Base-by-base conservation (phyloP, 2,329 filamentous ascomycete genomes). In the Cercospora beticola region DNA sequence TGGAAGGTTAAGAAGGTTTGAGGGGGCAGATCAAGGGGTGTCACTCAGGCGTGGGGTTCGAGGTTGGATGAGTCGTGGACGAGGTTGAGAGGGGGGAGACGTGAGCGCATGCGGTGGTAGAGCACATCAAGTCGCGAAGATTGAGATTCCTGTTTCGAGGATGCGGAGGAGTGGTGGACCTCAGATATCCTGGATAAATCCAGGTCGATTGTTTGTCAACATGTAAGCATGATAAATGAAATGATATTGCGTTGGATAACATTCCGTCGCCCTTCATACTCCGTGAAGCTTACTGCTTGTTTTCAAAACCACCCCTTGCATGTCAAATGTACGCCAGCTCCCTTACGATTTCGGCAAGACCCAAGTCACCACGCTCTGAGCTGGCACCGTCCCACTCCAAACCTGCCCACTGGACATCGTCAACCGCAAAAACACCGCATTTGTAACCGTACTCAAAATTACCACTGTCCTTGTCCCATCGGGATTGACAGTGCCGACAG, bases 391-490 rank as follows among this genome's bases (percentile, higher is more conserved):
- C 1, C 71, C 71, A 56, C 70, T 71, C 70, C 70, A 73, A 5
- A 30, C 57, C 67, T 68, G 52, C 0, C 71, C 71, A 28, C 70
- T 70, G 2, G 40, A 64, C 16, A 67, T 71, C 4, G 67, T 71
- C 36, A 72, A 30, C n/a, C 58, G 64, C 52, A 72, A n/a, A 28
- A 62, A 69, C 7, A 72, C 30, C 23, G 66, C 49, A 18, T 64
- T 70, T 0, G n/a, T 40, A 4, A 70, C 36, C 10, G 67, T 70
- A 31, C 64, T 72, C 60, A 69, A 36, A 1, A 73, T 65, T 5
- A 70, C 71, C 9, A 72, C 71, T 7, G 68, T 70, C 36, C 70
- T 68, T 10, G 66, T 68, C 4, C 67, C 68, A 62, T 73, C 68
- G 5, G 70, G 70, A 62, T 73, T 73, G 33, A 69, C 43, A 9